A percentile compares a stretch with the other conserved stretches of the same genome.
Conservation (phyloP, 176 grass and related monocot species). For the Triticum monococcum region DNA sequence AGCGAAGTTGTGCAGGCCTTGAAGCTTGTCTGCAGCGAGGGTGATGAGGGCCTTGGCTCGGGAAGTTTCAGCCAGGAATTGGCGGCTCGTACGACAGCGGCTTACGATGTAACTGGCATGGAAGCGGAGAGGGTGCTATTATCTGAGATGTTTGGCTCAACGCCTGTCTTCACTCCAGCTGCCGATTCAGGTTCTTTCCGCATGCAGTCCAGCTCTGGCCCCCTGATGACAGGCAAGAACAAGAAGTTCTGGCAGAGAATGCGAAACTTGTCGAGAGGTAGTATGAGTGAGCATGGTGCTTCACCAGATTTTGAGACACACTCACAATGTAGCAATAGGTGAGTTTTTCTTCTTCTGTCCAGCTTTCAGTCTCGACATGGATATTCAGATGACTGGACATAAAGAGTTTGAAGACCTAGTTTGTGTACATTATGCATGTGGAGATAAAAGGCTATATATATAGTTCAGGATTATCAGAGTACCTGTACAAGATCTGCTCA, state of each 20-base stretch:
- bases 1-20: slow-evolving; percentile 95
- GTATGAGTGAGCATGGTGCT: slow-evolving; percentile 77
- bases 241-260: slow-evolving; percentile 83
- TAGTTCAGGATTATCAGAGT: slow-evolving; percentile 19
- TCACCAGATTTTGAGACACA: slow-evolving; percentile 58
- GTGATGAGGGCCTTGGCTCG: slow-evolving; percentile 53
- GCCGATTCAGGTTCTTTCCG: slow-evolving; percentile 55
- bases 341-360: not conserved
- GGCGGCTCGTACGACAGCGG: slow-evolving; percentile 16
- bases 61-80: slow-evolving; percentile 67
- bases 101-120: slow-evolving; percentile 43
- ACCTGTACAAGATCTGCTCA: slow-evolving; percentile 2
- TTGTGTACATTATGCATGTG: slow-evolving; percentile 32
- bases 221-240: slow-evolving; percentile 59
- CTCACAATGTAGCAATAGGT: slow-evolving; percentile 45
- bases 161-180: slow-evolving; percentile 50
- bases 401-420: not conserved
- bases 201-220: slow-evolving; percentile 78
- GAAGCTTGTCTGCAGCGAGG: slow-evolving; percentile 83
- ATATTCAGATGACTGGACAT: slow-evolving; percentile 28
- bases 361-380: not conserved
- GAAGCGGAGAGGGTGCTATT: slow-evolving; percentile 84
- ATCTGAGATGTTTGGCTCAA: slow-evolving; percentile 68
- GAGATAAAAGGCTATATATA: slow-evolving; percentile 33
- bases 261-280: slow-evolving; percentile 63